phyloP scores from a whole-genome alignment of 2,329 filamentous ascomycete species.

The Exophiala dermatitidis region DNA sequence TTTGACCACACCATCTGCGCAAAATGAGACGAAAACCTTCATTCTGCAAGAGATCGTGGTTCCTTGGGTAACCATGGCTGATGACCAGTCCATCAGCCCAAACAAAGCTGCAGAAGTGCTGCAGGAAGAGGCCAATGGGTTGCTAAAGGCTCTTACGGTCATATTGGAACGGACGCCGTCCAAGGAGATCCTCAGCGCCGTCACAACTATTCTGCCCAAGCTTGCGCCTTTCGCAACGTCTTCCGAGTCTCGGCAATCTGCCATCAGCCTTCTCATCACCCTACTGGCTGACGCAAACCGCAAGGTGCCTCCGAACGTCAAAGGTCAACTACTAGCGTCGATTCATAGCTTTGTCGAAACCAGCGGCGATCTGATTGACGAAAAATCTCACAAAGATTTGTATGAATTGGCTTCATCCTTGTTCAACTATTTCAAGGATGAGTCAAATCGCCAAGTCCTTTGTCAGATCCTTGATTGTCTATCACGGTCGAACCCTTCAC shows the following conservation, averaged over 20 bases:
- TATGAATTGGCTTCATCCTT: constrained; percentile 70
- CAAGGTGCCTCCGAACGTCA: constrained; percentile 20
- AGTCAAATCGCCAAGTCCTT: constrained; percentile 64
- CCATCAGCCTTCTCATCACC: constrained; percentile 15
- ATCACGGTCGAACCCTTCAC: constrained; percentile 54
- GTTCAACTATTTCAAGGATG: constrained; percentile 85
- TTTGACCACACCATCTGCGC: constrained; percentile 63
- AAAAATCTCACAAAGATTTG: constrained; percentile 55
- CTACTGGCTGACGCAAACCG: constrained; percentile 40
- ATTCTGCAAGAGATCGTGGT: constrained; percentile 66
- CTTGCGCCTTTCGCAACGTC: constrained; percentile 19
- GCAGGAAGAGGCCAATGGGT: constrained; percentile 32
- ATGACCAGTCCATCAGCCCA: constrained; percentile 55
- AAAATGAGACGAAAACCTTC: constrained; percentile 79
- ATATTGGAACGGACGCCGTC: constrained; percentile 49
- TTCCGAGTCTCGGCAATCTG: constrained; percentile 8
- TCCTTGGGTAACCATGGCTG: constrained; percentile 30
- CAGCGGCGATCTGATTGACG: constrained; percentile 34
- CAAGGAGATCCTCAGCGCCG: constrained; percentile 18
- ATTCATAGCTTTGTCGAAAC: constrained; percentile 13
- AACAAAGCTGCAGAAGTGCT: constrained; percentile 13
- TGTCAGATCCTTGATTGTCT: constrained; percentile 67
- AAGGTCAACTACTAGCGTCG: constrained; percentile 19
- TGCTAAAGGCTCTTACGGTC: constrained; percentile 72
- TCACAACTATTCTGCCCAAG: constrained; percentile 17